A percentile compares a stretch with the other conserved stretches of the same genome.
These are phyloP conservation scores for Hemileccinum rubropunctum DNA, from an alignment of 768 basidiomycete species.

Conservation along the genomic window DNA sequence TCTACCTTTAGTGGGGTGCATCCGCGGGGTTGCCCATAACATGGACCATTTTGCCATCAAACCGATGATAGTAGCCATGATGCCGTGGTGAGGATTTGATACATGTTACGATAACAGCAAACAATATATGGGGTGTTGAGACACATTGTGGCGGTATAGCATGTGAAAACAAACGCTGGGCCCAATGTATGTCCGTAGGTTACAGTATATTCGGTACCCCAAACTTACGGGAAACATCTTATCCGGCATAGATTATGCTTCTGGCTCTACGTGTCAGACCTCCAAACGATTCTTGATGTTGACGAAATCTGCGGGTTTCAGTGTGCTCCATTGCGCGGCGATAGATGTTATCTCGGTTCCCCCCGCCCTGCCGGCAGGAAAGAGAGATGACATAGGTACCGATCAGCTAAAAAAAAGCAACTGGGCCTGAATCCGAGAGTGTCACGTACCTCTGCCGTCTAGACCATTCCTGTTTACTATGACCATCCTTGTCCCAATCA, in stretches of 20 bases:
- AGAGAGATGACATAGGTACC: background rate
- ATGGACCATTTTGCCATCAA: background rate
- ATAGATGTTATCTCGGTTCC: conserved; percentile 54
- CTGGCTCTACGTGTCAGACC: conserved; percentile 37
- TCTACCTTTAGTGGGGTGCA: conserved; percentile 52
- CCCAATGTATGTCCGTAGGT: background rate
- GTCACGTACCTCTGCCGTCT: conserved; percentile 47
- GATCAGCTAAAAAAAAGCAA: conserved; percentile 10
- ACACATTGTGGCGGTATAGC: conserved; percentile 2
- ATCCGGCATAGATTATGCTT: conserved; percentile 21
- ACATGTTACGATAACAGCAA: conserved; percentile 17
- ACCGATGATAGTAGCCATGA: background rate
- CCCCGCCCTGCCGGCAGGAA: conserved; percentile 42
- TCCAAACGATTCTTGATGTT: conserved; percentile 52
- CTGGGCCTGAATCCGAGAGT: conserved; percentile 21
- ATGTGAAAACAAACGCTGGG: conserved; percentile 3
- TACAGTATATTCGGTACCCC: too few species aligned
- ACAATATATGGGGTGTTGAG: background rate
- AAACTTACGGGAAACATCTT: conserved; percentile 11
- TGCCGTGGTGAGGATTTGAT: background rate
- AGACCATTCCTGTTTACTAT: conserved; percentile 53
- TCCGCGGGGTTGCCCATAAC: too few species aligned
- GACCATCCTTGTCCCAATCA: conserved; percentile 54
- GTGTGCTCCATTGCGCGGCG: conserved; percentile 44
- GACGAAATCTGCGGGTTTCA: conserved; percentile 52